A percentile compares a stretch with the other conserved stretches of the same genome.
phyloP scores from a whole-genome alignment of 495 filamentous ascomycete genomes.

The Cladorrhinum samala region DNA sequence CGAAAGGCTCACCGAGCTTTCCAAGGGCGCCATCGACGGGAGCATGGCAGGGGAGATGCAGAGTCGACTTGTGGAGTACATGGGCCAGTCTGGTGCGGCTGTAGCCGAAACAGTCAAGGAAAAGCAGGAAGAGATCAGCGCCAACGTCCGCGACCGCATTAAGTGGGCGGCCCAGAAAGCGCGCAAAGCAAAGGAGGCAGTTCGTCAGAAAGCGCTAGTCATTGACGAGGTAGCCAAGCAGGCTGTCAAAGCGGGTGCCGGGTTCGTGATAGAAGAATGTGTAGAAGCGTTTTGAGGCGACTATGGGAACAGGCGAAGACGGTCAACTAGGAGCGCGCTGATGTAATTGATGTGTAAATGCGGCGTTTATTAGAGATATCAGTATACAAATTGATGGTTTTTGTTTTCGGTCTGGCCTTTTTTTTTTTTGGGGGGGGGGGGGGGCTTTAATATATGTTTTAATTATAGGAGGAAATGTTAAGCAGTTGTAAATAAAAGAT shows the following conservation, averaged over 20 bases:
- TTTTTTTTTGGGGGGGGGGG: no score
- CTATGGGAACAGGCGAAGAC: neutral
- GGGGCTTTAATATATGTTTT: no score
- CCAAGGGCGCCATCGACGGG: neutral
- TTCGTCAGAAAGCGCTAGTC: neutral
- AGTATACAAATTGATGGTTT: no score
- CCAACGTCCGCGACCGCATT: neutral
- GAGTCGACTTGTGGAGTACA: no score
- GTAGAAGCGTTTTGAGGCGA: neutral
- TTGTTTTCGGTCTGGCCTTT: no score
- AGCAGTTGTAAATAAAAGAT: no score
- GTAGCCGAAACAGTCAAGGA: no score
- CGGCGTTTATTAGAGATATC: no score
- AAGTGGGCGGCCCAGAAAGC: neutral
- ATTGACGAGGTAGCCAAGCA: neutral
- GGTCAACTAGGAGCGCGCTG: neutral
- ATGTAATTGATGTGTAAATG: neutral
- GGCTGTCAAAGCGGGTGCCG: neutral
- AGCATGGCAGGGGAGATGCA: neutral
- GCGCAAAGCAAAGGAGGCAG: neutral
- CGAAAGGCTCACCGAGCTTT: neutral
- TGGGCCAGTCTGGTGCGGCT: no score
- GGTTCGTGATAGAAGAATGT: neutral
- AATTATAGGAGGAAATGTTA: no score
- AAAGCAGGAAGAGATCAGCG: neutral